Evolutionary conservation across 768 basidiomycete genomes (phyloP), one percentile per base, ranked within the genome.

Genomic region (Fomitopsis serialis): DNA sequence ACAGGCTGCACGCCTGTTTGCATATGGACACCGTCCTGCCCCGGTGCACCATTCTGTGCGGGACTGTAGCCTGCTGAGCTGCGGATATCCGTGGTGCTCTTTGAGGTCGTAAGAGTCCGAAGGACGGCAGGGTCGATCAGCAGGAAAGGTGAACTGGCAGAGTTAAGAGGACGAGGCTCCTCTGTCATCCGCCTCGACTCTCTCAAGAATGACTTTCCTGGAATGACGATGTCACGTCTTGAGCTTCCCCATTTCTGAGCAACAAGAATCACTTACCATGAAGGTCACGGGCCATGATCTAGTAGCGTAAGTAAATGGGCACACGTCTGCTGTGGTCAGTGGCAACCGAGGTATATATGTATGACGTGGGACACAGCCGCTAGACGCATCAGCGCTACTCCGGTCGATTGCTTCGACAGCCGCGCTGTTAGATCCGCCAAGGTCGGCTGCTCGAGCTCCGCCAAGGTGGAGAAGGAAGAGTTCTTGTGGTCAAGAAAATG

Each of bases 121-220:
- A 7, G 15, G 37, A 17, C 37, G 6, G 13, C 44, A 36, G 44
- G 23, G 35, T 40, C 23, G 21, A 42, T 4, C 24, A 27, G 44
- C 22, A 52, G 34, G 22, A 46, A 29, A 17, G 10, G 52, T 8
- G 50, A 51, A 10, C 19, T 44, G 27, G 29, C 24, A 29, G 52
- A 23, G 13, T 24, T 44, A 2, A 29, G 2, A 5, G 45, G 23
- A 25, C 45, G 15, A 46, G 52, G 52, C 25, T 53, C 52, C 21
- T 53, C 52, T 3, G 45, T 46, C 52, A 53, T 52, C 9, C 9
- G 15, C 19, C 42, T 23, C 27, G 42, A 43, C 13, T 44, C 42
- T 34, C 27, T 43, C 3, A 52, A 19, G 19, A 52, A 27, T 34
- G 50, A 42, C 11, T 32, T 44, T 12, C 50, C 50, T 52, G n/a